A percentile compares a stretch with the other conserved stretches of the same genome.
Evolutionary conservation across 23 red algal genomes (phyloP).

Genomic region (Gracilaria vermiculophylla): DNA sequence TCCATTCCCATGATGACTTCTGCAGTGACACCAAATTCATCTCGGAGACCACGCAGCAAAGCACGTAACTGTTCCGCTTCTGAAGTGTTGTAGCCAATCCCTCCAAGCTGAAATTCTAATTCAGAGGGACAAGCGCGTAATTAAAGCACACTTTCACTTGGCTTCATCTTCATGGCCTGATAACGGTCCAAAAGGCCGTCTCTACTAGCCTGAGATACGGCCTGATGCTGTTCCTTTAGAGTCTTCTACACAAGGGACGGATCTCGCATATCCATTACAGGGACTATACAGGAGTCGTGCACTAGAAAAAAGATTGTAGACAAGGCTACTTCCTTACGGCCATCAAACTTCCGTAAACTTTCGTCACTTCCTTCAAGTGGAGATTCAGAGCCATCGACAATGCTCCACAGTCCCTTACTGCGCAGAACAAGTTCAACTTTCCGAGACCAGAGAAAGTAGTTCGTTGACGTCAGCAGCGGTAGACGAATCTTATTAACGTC

Average conservation of each 20-base stretch:
- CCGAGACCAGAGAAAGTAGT: neutral
- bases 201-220: neutral
- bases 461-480: neutral
- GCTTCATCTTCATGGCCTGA: neutral
- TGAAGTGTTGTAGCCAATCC: neutral
- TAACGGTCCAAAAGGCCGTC: neutral
- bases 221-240: neutral
- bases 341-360: neutral
- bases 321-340: neutral
- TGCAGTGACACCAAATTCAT: neutral
- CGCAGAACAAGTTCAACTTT: neutral
- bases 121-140: neutral
- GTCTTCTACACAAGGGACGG: neutral
- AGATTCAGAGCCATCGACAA: neutral
- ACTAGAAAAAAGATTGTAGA: neutral
- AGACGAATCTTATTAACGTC: constrained; percentile 13
- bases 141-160: neutral
- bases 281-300: neutral
- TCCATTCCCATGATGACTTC: neutral
- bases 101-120: neutral
- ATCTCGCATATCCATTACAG: neutral
- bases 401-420: neutral
- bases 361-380: neutral
- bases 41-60: too few species aligned
- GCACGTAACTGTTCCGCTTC: too few species aligned